Conservation (phyloP, 257 asterid species). For the Petrea volubilis region DNA sequence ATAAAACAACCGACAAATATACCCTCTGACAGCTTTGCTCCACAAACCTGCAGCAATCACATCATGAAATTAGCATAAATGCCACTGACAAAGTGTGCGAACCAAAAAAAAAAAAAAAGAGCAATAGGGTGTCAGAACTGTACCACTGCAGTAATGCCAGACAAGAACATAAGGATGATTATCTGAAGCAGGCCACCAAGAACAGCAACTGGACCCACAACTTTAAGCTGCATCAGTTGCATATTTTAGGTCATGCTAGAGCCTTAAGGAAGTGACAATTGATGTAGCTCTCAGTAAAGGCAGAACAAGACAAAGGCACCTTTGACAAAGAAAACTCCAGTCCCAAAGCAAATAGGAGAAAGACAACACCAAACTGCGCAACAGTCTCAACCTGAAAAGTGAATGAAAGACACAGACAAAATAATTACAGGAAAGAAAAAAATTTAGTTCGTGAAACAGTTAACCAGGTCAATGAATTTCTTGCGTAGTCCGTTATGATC, state of each 20-base stretch:
- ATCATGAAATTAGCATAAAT: constrained; percentile 18
- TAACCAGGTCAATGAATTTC: background rate
- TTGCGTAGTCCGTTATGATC: constrained; percentile 10
- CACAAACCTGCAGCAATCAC: constrained; percentile 64
- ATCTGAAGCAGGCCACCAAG: constrained; percentile 92
- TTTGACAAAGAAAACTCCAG: constrained; percentile 89
- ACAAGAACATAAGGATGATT: constrained; percentile 61
- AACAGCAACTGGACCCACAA: constrained; percentile 95
- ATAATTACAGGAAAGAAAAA: background rate
- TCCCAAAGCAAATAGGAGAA: constrained; percentile 95
- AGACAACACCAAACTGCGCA: constrained; percentile 97
- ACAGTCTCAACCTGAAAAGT: constrained; percentile 85
- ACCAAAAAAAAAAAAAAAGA: background rate
- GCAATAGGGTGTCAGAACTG: constrained; percentile 23
- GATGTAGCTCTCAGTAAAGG: background rate
- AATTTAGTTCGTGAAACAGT: background rate
- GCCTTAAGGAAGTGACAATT: constrained; percentile 12
- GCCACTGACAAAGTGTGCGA: constrained; percentile 9
- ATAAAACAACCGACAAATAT: constrained; percentile 91
- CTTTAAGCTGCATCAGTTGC: constrained; percentile 69
- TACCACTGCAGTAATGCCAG: constrained; percentile 80
- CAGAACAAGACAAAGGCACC: constrained; percentile 39
- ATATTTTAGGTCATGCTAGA: constrained; percentile 26
- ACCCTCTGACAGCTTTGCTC: constrained; percentile 91
- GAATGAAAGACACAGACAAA: constrained; percentile 15